Evolutionary conservation across 208 protist species (phyloP).

Genomic region (Leishmania amazonensis): DNA sequence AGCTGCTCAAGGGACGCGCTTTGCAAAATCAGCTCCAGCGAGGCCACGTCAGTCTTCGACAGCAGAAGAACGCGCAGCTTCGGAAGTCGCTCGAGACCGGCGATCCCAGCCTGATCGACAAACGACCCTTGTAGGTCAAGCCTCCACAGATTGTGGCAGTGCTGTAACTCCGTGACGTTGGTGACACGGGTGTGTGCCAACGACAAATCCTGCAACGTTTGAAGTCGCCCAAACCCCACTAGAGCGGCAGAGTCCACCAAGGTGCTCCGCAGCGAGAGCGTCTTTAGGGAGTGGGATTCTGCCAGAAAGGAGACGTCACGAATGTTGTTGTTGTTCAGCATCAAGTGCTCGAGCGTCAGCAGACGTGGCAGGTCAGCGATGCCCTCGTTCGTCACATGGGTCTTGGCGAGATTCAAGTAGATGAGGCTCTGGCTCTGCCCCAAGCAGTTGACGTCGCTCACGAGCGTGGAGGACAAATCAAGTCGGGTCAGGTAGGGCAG

Average conservation of each 20-base stretch:
- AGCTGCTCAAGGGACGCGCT: constrained; percentile 24
- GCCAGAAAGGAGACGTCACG: constrained; percentile 17
- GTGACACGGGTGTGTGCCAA: constrained; percentile 31
- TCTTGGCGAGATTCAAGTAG: constrained; percentile 30
- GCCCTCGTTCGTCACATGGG: constrained; percentile 21
- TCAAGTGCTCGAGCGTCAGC: constrained; percentile 23
- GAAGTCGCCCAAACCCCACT: constrained; percentile 16
- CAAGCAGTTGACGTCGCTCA: constrained; percentile 21
- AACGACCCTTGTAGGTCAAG: constrained; percentile 25
- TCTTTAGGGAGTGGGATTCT: constrained; percentile 14
- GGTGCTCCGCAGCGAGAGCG: constrained; percentile 29
- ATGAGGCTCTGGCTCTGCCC: constrained; percentile 15
- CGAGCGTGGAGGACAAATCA: constrained; percentile 30
- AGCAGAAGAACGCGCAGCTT: constrained; percentile 25
- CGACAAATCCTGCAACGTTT: constrained; percentile 25
- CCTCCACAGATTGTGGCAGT: constrained; percentile 12
- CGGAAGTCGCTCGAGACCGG: constrained; percentile 17
- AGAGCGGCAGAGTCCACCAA: constrained; percentile 16
- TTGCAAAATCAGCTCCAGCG: constrained; percentile 5
- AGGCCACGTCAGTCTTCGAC: constrained; percentile 25
- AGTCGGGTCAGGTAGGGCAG: constrained; percentile 24
- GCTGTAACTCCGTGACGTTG: constrained; percentile 18
- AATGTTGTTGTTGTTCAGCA: constrained; percentile 24
- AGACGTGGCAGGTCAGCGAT: constrained; percentile 10
- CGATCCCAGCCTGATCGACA: constrained; percentile 19